Evolutionary conservation across 371 early-diverging fungal genomes (phyloP).

Genomic region (Mortierella sp.): DNA sequence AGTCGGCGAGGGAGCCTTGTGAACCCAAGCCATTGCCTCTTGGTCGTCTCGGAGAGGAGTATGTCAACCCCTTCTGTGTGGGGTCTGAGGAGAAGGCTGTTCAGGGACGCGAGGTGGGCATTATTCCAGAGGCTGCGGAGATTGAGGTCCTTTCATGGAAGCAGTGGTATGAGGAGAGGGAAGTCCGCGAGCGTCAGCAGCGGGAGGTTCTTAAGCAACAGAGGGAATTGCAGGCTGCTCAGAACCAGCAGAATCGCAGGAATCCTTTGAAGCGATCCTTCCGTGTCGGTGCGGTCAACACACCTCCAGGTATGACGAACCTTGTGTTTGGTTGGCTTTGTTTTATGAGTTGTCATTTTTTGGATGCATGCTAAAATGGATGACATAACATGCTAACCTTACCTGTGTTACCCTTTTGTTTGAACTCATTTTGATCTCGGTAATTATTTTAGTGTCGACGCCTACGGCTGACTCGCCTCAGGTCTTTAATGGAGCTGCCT

Average conservation of each 20-base stretch:
- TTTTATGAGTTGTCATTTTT: not conserved
- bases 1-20: conserved; percentile 20
- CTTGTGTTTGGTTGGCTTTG: no score
- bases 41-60: conserved; percentile 43
- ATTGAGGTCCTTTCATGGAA: conserved; percentile 48
- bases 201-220: conserved; percentile 18
- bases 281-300: conserved; percentile 14
- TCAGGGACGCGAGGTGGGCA: conserved; percentile 32
- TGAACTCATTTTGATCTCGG: not conserved
- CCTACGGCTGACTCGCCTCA: not conserved
- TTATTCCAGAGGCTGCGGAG: conserved; percentile 34
- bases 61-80: conserved; percentile 31
- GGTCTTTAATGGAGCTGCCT: not conserved
- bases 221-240: conserved; percentile 10
- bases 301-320: conserved; percentile 9
- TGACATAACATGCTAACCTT: conserved; percentile 6
- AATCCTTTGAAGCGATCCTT: conserved; percentile 7
- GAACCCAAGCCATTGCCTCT: conserved; percentile 23
- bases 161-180: conserved; percentile 42
- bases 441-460: conserved; percentile 2
- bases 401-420: not conserved
- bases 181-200: conserved; percentile 25
- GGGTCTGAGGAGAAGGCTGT: conserved; percentile 26
- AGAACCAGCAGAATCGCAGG: not conserved
- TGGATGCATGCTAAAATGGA: not conserved